A percentile compares a stretch with the other conserved stretches of the same genome.
Evolutionary conservation across 441 rosid species (phyloP).

Genomic region (Pelargonium citronellum): DNA sequence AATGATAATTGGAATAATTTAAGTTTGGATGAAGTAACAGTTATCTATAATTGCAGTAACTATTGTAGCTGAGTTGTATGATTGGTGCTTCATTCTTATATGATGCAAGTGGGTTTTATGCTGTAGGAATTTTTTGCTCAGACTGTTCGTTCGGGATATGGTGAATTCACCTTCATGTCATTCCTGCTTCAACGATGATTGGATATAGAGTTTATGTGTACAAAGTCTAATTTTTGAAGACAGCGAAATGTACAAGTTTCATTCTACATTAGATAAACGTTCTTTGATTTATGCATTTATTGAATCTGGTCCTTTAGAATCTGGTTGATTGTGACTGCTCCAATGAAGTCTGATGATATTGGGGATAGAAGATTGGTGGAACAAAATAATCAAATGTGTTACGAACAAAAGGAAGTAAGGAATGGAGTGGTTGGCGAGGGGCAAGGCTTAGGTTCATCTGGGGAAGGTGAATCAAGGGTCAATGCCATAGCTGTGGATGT

Average conservation of each 20-base stretch:
- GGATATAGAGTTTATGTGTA: conserved; percentile 19
- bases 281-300: conserved; percentile 23
- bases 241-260: conserved; percentile 22
- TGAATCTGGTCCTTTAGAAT: conserved; percentile 29
- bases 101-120: background rate
- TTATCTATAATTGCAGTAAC: background rate
- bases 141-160: background rate
- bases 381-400: conserved; percentile 27
- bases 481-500: conserved; percentile 27
- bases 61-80: background rate
- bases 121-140: background rate
- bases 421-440: conserved; percentile 37
- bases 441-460: conserved; percentile 37
- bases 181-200: conserved; percentile 9
- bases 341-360: conserved; percentile 26
- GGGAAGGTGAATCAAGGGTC: conserved; percentile 39
- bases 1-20: background rate
- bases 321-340: conserved; percentile 36
- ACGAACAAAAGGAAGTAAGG: conserved; percentile 34
- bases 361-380: conserved; percentile 21
- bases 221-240: conserved; percentile 20
- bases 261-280: conserved; percentile 24
- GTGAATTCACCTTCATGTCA: background rate
- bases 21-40: background rate
- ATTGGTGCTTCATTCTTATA: background rate